These are phyloP conservation scores for Xylariaceae sp. DNA, from an alignment of 2,329 filamentous ascomycete species.

Conservation along the genomic window DNA sequence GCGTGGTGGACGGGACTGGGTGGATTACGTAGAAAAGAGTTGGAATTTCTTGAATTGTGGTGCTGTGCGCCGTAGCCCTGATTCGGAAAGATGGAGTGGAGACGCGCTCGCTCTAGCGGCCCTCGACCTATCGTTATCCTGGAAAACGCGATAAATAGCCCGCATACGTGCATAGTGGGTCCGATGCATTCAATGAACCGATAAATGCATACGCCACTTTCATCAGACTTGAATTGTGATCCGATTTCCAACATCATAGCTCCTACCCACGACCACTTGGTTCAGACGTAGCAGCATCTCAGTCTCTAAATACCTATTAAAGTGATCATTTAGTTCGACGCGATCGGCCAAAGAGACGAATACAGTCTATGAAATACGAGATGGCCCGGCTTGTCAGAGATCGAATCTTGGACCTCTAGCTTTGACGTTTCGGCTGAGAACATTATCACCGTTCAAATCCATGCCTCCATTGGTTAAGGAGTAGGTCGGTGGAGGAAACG, in stretches of 20 bases:
- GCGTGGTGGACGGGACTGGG: background rate
- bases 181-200: background rate
- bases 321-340: no score
- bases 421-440: no score
- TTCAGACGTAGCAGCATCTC: no score
- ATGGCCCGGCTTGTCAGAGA: no score
- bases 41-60: constrained; percentile 10
- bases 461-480: no score
- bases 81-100: background rate
- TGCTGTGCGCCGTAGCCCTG: constrained; percentile 14
- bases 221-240: background rate
- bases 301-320: no score
- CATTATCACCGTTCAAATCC: no score
- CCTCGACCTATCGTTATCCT: background rate
- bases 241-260: background rate
- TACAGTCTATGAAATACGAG: no score
- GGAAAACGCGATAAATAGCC: background rate
- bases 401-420: no score
- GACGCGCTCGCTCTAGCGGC: background rate
- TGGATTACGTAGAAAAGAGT: constrained; percentile 2
- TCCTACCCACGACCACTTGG: no score
- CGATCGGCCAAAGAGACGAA: no score
- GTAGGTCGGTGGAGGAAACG: no score
- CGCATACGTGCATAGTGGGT: background rate
- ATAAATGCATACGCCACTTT: background rate